Evolutionary conservation across 768 basidiomycete genomes (phyloP).

Genomic region (Mycena metata): DNA sequence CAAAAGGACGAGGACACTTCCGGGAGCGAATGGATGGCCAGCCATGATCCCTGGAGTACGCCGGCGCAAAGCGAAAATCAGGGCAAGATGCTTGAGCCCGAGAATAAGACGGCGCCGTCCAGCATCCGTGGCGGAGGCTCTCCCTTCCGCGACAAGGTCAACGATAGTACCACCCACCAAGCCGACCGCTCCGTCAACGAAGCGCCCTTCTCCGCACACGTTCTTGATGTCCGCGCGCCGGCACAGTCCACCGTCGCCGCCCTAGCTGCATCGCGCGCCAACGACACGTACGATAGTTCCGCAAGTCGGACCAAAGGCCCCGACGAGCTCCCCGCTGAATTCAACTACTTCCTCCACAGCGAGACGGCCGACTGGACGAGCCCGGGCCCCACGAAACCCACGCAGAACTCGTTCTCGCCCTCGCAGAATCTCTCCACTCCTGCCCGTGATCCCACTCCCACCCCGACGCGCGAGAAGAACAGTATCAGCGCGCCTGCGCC

Average conservation of each 20-base stretch:
- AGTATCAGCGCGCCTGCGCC: conserved; percentile 26
- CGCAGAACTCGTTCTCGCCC: conserved; percentile 34
- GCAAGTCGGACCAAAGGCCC: neutral
- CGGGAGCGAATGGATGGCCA: conserved; percentile 30
- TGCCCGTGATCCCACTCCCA: conserved; percentile 2
- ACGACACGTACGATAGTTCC: conserved; percentile 19
- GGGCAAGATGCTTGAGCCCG: conserved; percentile 27
- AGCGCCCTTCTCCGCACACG: conserved; percentile 24
- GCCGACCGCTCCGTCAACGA: conserved; percentile 28
- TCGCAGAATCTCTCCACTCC: conserved; percentile 32
- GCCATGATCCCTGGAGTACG: conserved; percentile 29
- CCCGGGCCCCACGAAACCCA: conserved; percentile 19
- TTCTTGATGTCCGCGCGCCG: conserved; percentile 33
- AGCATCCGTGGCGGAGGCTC: conserved; percentile 18
- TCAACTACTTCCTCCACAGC: conserved; percentile 36
- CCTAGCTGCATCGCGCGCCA: conserved; percentile 34
- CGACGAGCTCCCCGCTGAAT: conserved; percentile 29
- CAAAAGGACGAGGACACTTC: neutral
- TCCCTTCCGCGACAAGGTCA: conserved; percentile 36
- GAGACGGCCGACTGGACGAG: conserved; percentile 30
- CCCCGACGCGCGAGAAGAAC: neutral
- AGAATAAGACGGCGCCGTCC: conserved; percentile 27
- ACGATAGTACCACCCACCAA: conserved; percentile 12
- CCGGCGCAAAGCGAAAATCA: conserved; percentile 10
- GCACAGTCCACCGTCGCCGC: conserved; percentile 33